Evolutionary conservation across 1,284 basidiomycete species (phyloP).

Genomic region (Boletellus dicymbophilus): DNA sequence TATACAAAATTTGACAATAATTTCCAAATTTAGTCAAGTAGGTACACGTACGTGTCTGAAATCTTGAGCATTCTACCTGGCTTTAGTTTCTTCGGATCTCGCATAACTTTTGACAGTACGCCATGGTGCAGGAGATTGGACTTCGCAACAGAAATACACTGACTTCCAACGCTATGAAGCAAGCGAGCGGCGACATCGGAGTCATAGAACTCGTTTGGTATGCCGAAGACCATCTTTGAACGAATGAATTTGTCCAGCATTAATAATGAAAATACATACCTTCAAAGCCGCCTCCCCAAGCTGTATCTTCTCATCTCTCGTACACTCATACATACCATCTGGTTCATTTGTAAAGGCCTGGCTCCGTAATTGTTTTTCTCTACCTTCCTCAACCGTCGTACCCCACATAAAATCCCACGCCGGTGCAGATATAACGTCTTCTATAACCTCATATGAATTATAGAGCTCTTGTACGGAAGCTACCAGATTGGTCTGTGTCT

Average conservation of each 20-base stretch:
- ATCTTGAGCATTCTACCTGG: constrained; percentile 76
- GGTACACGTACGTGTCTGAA: constrained; percentile 56
- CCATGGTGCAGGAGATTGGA: constrained; percentile 60
- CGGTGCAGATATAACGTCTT: constrained; percentile 43
- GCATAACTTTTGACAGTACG: constrained; percentile 63
- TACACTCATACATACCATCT: constrained; percentile 38
- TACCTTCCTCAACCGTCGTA: constrained; percentile 65
- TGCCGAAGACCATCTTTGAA: constrained; percentile 73
- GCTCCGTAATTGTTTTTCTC: constrained; percentile 68
- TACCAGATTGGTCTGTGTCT: constrained; percentile 43
- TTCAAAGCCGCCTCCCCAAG: constrained; percentile 72
- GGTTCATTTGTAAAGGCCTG: constrained; percentile 54
- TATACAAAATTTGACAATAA: constrained; percentile 9
- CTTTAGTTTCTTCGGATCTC: constrained; percentile 58
- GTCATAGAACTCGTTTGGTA: constrained; percentile 67
- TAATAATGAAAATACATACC: constrained; percentile 39
- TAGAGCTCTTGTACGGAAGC: constrained; percentile 48
- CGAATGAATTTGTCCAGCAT: constrained; percentile 4
- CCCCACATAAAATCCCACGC: constrained; percentile 78
- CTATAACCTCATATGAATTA: constrained; percentile 49
- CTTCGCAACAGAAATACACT: constrained; percentile 52
- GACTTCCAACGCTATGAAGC: constrained; percentile 56
- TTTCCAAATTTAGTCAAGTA: constrained; percentile 1
- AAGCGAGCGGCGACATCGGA: constrained; percentile 55
- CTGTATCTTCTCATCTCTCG: constrained; percentile 42